A percentile compares a stretch with the other conserved stretches of the same genome.
These are phyloP conservation scores for Nosema bombycis DNA, from an alignment of 371 early-diverging fungal species.

Conservation along the genomic window DNA sequence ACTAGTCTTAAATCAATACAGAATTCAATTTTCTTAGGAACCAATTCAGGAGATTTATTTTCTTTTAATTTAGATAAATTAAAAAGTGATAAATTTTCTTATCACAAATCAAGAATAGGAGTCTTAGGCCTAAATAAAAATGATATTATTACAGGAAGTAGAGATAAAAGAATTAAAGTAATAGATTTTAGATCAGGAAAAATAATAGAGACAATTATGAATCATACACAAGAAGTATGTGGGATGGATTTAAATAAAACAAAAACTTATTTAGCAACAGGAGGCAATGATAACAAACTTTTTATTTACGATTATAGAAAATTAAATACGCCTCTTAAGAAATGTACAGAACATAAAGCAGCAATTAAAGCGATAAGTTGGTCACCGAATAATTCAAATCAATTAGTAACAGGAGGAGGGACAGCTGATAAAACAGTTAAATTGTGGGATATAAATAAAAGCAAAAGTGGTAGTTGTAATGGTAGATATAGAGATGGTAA, in stretches of 20 bases:
- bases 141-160: slow-evolving; percentile 59
- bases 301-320: slow-evolving; percentile 60
- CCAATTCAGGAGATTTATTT: slow-evolving; percentile 31
- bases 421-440: slow-evolving; percentile 66
- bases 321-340: slow-evolving; percentile 21
- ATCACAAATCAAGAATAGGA: slow-evolving; percentile 62
- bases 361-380: slow-evolving; percentile 65
- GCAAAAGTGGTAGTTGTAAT: too few relatives aligned
- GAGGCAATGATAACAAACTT: slow-evolving; percentile 66
- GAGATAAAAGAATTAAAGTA: slow-evolving; percentile 61
- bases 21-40: slow-evolving; percentile 50
- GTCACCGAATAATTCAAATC: slow-evolving; percentile 48
- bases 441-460: too few relatives aligned
- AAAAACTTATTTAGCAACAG: slow-evolving; percentile 57
- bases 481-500: too few relatives aligned
- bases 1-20: slow-evolving; percentile 56
- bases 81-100: slow-evolving; percentile 26
- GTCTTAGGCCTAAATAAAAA: slow-evolving; percentile 54
- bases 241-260: slow-evolving; percentile 56
- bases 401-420: slow-evolving; percentile 64
- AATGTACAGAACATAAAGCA: slow-evolving; percentile 61
- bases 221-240: slow-evolving; percentile 65
- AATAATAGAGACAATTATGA: slow-evolving; percentile 22
- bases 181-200: slow-evolving; percentile 57
- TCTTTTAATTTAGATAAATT: slow-evolving; percentile 24